Evolutionary conservation across 139 green algal genomes (phyloP), one percentile per base, ranked within the genome.

Genomic region (Astrephomene gubernaculifera): DNA sequence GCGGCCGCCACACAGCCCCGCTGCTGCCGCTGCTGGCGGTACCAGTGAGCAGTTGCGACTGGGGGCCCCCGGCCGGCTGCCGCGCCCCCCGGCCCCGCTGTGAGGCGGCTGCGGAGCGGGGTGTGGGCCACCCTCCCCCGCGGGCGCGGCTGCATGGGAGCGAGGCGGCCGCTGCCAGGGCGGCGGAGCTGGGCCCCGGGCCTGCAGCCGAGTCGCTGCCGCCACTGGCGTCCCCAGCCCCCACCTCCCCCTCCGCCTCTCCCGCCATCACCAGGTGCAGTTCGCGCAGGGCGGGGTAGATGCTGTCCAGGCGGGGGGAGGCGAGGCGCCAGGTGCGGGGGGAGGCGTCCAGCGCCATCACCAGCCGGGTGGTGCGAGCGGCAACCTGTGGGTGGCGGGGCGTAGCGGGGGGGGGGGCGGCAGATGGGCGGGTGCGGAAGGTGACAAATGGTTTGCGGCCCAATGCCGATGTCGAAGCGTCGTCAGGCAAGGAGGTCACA

Each of bases 291-390:
- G 6, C 22, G 14, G 76, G 76, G 60, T 83, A 83, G n/a, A 83
- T 72, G 76, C 53, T 71, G 43, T 83, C 76, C 53, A 83, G 76
- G 39, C 76, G 76, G 14, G 60, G 76, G 9, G 76, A 43, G 41
- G 76, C 60, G 39, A 79, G 76, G 39, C 60, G 60, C 60, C 76
- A 83, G 53, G 74, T 82, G 38, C 61, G 76, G 2, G 60, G 76
- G 7, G 76, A 61, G 27, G 49, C 39, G 61, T 83, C 76, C 76
- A 83, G 60, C 4, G 76, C 76, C 22, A 68, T 60, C 2, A 83
- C 76, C 43, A 83, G 57, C 41, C 45, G 44, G 57, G 21, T 43
- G 29, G 76, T 73, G 60, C 76, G 76, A 0, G 76, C 76, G 2
- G 76, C 76, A 12, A 83, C 76, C 76, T 83, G 76, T 4, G 17